Evolutionary conservation across 805 yeast genomes (phyloP).

Genomic region (Metschnikowia aberdeeniae): DNA sequence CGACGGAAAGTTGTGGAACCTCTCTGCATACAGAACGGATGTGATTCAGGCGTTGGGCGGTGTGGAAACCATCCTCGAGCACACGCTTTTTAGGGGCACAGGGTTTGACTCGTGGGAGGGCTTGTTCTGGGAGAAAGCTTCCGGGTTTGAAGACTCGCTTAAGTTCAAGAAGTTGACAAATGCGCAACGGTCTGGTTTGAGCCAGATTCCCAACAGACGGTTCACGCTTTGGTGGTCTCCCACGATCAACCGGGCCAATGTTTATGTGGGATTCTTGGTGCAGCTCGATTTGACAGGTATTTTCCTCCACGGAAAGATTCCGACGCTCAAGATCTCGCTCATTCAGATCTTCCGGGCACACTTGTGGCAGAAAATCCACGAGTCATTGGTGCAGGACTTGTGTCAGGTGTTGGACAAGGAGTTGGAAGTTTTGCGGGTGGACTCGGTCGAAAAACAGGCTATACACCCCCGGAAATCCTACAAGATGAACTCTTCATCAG

Average conservation of each 20-base stretch:
- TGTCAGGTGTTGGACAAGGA: constrained; percentile 91
- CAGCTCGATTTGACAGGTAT: constrained; percentile 96
- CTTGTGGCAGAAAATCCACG: constrained; percentile 98
- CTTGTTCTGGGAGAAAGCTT: constrained; percentile 95
- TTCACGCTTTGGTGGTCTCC: constrained; percentile 99
- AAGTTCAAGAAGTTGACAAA: constrained; percentile 92
- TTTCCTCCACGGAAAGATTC: constrained; percentile 95
- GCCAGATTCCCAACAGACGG: constrained; percentile 96
- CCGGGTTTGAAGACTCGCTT: constrained; percentile 95
- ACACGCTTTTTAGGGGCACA: constrained; percentile 91
- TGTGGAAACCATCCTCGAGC: constrained; percentile 91
- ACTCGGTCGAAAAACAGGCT: constrained; percentile 81
- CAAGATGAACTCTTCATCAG: constrained; percentile 93
- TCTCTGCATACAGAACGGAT: constrained; percentile 89
- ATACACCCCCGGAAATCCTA: constrained; percentile 97
- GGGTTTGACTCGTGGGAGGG: constrained; percentile 99
- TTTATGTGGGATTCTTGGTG: constrained; percentile 94
- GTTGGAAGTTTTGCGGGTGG: constrained; percentile 76
- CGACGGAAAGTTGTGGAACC: constrained; percentile 94
- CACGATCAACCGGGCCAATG: constrained; percentile 95
- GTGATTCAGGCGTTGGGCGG: constrained; percentile 98
- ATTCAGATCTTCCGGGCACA: constrained; percentile 97
- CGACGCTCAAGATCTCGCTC: constrained; percentile 90
- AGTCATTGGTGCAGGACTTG: constrained; percentile 86
- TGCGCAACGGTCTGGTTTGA: constrained; percentile 95